Evolutionary conservation across 305 asterid genomes (phyloP), one percentile per base, ranked within the genome.

Genomic region (Fraxinus xanthoxyloides): DNA sequence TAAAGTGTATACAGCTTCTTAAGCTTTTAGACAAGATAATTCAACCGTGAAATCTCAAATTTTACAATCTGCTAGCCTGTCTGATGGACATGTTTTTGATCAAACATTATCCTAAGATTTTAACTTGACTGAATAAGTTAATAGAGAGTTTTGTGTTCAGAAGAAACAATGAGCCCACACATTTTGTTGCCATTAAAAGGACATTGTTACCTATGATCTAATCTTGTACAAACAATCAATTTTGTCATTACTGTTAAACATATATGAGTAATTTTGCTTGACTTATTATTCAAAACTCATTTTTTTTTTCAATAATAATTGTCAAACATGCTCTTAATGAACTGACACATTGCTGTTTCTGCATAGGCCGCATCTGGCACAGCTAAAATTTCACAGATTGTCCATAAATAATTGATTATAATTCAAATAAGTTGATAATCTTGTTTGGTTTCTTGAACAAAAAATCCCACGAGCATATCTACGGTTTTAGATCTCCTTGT

Each of bases 151-250:
- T 26, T 43, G 82, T 69, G 4, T 82, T 78, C 79, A 48, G 35
- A 31, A 65, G 10, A n/a, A 67, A 65, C 15, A 69, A 79, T n/a
- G 77, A 79, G 23, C 84, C 83, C 85, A 84, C 84, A 73, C 28
- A 79, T 46, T 84, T 74, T 82, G 86, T 61, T 84, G 65, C 31
- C 83, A 77, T 48, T 77, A 23, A 28, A 36, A 85, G 82, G 85
- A 83, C 87, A 85, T 31, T 46, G 32, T 35, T 30, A 31, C 40
- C 30, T 79, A 63, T 72, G 34, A 17, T 40, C 65, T 61, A 61
- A 61, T 61, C 17, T 21, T 61, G 70, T 5, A 61, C 70, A 7
- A 61, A 21, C 23, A 10, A 36, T 36, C 43, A 36, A 36, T 36
- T 61, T 61, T 61, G 70, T 61, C 70, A 61, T 59, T 59, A 59